Base-by-base conservation (phyloP, 768 basidiomycete genomes). In the Lactarius indigo region DNA sequence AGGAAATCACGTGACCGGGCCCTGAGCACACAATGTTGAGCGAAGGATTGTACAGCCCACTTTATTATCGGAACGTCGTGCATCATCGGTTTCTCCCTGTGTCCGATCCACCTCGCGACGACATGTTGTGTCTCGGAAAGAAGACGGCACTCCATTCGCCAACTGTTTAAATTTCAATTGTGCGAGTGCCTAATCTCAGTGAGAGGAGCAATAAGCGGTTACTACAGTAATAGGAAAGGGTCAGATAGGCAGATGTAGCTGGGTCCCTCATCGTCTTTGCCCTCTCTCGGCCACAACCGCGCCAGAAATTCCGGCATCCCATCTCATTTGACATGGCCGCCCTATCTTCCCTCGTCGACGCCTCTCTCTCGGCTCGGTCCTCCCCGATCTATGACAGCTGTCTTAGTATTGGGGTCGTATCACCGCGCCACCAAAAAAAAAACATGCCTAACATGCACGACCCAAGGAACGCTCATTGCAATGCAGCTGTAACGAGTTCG, bases 401-500 rank as follows among this genome's bases (percentile, higher is more conserved):
- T 52, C 50, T 28, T 15, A 52, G 23, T 50, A 50, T 13, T 26
- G 13, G 23, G n/a, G 12, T 33, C 33, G 1, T 37, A 47, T 47
- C 9, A 47, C 44, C 3, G n/a, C 12, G n/a, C n/a, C n/a, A n/a
- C n/a, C 44, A 47, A 10, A 47, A n/a, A 44, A n/a, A n/a, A n/a
- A n/a, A 44, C 35, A 13, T 12, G 12, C 35, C 35, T 37, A 12
- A 37, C 35, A 37, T 37, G 35, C 35, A 37, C 12, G 35, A 9
- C 44, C 9, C 47, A 23, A 3, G n/a, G 47, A 31, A 17, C 13
- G 13, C 1, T 68, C 62, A 77, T 28, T 76, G 75, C 65, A 85
- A 72, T 17, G 76, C 73, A 44, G 83, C 81, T 0, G 84, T 84
- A 13, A 90, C 89, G 69, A 90, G 72, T 73, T 90, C 87, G 71